A percentile compares a stretch with the other conserved stretches of the same genome.
phyloP scores from a whole-genome alignment of 139 green algal genomes.

The Closterium sp. region DNA sequence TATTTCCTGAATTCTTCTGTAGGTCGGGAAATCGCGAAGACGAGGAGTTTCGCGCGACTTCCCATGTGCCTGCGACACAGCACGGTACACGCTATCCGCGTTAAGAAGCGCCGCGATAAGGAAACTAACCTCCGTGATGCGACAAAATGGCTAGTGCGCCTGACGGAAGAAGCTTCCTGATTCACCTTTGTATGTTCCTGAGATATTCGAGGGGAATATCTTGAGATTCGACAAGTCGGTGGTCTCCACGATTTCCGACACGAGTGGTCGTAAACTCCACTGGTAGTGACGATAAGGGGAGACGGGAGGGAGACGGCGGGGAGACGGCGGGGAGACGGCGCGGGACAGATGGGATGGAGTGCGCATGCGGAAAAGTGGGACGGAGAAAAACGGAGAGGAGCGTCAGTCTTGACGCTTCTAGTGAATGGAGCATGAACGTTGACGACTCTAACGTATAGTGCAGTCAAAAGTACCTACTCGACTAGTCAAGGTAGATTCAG shows the following conservation, averaged over 20 bases:
- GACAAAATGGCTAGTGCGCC: not conserved
- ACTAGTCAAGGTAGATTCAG: too few relatives aligned
- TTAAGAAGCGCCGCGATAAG: too few relatives aligned
- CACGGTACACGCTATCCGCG: too few relatives aligned
- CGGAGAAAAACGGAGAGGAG: not conserved
- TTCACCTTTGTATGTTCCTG: slow-evolving; percentile 44
- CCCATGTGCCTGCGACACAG: slow-evolving; percentile 29
- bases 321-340: not conserved
- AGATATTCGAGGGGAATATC: slow-evolving; percentile 38
- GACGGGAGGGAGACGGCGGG: not conserved
- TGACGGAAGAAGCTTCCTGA: not conserved
- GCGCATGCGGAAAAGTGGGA: not conserved
- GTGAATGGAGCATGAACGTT: not conserved
- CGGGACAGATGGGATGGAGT: not conserved
- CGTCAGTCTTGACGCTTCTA: not conserved
- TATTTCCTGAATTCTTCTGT: slow-evolving; percentile 24
- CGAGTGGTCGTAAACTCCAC: not conserved
- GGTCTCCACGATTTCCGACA: not conserved
- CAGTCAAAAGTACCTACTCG: too few relatives aligned
- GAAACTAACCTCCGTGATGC: too few relatives aligned
- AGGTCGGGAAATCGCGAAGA: slow-evolving; percentile 4
- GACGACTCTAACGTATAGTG: not conserved
- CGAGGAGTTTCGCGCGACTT: not conserved
- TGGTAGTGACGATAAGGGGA: not conserved
- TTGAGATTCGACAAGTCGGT: not conserved